These are phyloP conservation scores for Alternaria postmessia DNA, from an alignment of 2,329 filamentous ascomycete species.

Conservation along the genomic window DNA sequence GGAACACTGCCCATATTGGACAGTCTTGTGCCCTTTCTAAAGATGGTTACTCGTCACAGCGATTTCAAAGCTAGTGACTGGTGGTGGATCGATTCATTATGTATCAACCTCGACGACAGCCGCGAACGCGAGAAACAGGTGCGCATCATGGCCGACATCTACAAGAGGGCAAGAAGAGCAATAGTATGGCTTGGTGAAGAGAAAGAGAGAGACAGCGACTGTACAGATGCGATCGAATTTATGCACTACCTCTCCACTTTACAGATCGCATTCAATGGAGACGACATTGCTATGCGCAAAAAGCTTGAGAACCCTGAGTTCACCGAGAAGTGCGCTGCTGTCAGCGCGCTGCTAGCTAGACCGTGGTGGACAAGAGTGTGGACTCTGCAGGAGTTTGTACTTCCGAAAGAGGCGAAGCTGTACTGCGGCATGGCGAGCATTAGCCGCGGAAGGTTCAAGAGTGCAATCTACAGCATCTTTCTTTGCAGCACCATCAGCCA, in stretches of 20 bases:
- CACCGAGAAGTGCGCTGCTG: constrained; percentile 26
- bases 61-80: too few relatives aligned
- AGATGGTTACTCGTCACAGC: too few relatives aligned
- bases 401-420: constrained; percentile 37
- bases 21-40: too few relatives aligned
- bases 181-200: constrained; percentile 41
- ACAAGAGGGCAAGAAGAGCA: constrained; percentile 28
- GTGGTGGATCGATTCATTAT: constrained; percentile 45
- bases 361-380: constrained; percentile 42
- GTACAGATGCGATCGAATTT: constrained; percentile 37
- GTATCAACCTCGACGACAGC: constrained; percentile 39
- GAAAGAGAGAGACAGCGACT: constrained; percentile 28
- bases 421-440: constrained; percentile 36
- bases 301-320: constrained; percentile 26
- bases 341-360: constrained; percentile 33
- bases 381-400: constrained; percentile 44
- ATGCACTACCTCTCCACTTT: constrained; percentile 31
- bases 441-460: constrained; percentile 36
- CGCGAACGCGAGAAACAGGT: constrained; percentile 40
- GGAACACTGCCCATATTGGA: too few relatives aligned
- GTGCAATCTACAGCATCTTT: constrained; percentile 42
- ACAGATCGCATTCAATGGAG: constrained; percentile 27
- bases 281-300: constrained; percentile 25
- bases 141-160: constrained; percentile 45
- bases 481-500: constrained; percentile 31